Conservation (phyloP, 2,329 filamentous ascomycete genomes). For the Venturia nashicola region DNA sequence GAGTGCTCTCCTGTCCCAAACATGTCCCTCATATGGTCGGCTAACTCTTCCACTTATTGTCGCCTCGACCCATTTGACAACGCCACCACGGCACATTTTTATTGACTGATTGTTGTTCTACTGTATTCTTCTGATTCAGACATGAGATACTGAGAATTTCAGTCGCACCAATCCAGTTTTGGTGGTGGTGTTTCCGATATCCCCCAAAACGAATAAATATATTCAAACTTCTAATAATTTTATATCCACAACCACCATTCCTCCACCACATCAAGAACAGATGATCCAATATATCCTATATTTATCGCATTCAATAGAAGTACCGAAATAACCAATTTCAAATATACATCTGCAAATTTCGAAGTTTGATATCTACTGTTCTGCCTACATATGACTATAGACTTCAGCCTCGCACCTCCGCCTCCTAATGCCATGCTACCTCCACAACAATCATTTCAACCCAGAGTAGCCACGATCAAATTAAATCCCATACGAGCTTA, state of each 20-base stretch:
- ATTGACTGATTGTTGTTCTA: not conserved
- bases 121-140: no score
- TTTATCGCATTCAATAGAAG: not conserved
- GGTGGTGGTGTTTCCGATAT: not conserved
- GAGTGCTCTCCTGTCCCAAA: not conserved
- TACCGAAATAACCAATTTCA: not conserved
- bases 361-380: not conserved
- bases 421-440: no score
- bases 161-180: not conserved
- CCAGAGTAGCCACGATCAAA: not conserved
- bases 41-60: not conserved
- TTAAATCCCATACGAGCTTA: not conserved
- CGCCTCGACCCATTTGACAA: not conserved
- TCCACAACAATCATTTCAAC: no score
- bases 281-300: not conserved
- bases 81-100: not conserved
- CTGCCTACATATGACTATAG: no score
- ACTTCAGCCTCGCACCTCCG: not conserved
- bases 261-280: no score
- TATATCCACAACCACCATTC: not conserved
- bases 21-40: not conserved
- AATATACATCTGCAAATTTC: not conserved
- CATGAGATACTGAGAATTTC: not conserved
- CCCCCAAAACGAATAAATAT: not conserved
- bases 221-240: not conserved